These are phyloP conservation scores for Stropharia rugosoannulata DNA, from an alignment of 768 basidiomycete genomes.

Conservation along the genomic window DNA sequence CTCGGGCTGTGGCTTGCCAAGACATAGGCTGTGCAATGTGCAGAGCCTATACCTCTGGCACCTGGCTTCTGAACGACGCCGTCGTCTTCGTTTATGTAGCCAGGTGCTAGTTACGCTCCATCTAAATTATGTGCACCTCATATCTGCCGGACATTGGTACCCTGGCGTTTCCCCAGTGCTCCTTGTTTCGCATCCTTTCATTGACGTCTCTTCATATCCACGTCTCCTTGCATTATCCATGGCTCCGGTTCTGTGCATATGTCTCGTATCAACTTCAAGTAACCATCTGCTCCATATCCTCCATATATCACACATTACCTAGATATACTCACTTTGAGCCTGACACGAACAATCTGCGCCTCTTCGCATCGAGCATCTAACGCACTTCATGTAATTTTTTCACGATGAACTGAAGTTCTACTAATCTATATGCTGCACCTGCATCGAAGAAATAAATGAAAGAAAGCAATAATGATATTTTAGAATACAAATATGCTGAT, in stretches of 20 bases:
- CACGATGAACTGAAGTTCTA: background rate
- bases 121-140: background rate
- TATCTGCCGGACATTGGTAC: too few relatives aligned
- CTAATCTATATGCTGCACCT: background rate
- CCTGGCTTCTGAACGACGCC: background rate
- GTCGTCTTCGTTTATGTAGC: background rate
- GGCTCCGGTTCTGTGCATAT: too few relatives aligned
- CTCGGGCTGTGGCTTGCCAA: constrained; percentile 65
- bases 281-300: background rate
- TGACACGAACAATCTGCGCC: background rate
- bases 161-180: too few relatives aligned
- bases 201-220: background rate
- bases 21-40: constrained; percentile 28
- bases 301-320: background rate
- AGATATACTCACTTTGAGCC: background rate
- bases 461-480: constrained; percentile 11
- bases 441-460: constrained; percentile 2
- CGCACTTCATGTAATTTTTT: background rate
- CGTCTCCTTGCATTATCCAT: background rate
- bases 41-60: background rate
- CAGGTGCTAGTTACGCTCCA: background rate
- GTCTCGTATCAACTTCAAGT: too few relatives aligned
- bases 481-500: constrained; percentile 10
- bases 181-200: background rate
- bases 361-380: too few relatives aligned